phyloP scores from a whole-genome alignment of 2,329 filamentous ascomycete species.

The Arachnopeziza araneosa region DNA sequence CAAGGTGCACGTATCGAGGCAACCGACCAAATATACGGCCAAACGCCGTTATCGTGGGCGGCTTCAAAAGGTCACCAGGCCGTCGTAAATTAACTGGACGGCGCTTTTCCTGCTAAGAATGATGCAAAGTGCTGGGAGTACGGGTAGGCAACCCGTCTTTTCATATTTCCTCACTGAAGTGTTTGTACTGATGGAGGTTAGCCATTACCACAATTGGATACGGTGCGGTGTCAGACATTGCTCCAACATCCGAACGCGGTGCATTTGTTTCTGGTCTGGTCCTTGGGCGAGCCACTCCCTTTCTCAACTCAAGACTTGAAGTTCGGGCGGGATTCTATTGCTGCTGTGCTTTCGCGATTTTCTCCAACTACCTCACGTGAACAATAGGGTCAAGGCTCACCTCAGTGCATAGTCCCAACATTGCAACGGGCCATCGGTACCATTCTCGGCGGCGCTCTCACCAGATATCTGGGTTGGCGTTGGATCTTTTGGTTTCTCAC shows the following conservation, averaged over 20 bases:
- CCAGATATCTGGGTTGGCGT: constrained; percentile 41
- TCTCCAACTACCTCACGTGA: constrained; percentile 29
- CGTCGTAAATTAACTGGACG: too few species aligned
- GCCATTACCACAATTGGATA: too few species aligned
- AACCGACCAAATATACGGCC: constrained; percentile 29
- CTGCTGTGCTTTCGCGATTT: constrained; percentile 9
- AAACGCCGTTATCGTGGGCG: constrained; percentile 29
- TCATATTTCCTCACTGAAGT: too few species aligned
- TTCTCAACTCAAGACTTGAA: too few species aligned
- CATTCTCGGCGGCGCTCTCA: constrained; percentile 45
- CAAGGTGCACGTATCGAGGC: constrained; percentile 5
- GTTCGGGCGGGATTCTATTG: constrained; percentile 31
- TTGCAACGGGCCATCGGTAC: too few species aligned
- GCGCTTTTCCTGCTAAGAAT: too few species aligned
- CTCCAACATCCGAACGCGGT: constrained; percentile 61
- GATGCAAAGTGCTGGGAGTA: too few species aligned
- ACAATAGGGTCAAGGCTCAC: neutral
- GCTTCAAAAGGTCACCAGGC: neutral
- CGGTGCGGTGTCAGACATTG: constrained; percentile 65
- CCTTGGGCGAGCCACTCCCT: too few species aligned
- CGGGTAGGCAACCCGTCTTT: too few species aligned
- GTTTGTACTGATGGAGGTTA: too few species aligned
- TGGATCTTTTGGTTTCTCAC: constrained; percentile 47
- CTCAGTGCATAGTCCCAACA: constrained; percentile 29
- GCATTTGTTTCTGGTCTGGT: too few species aligned